phyloP scores from a whole-genome alignment of 345 rosid species.

The Crucihimalaya himalaica region DNA sequence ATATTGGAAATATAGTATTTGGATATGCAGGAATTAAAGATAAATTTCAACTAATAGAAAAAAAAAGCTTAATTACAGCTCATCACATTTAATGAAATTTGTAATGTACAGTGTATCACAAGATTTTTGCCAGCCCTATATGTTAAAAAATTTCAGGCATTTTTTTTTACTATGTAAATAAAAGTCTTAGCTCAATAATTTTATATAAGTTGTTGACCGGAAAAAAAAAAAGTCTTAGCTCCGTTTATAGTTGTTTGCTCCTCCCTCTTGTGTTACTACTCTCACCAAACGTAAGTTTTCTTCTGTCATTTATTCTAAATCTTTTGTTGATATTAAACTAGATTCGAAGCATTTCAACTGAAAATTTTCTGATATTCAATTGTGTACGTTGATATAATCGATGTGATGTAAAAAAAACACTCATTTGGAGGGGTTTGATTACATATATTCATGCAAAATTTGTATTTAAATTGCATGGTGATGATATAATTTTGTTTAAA shows the following conservation, averaged over 20 bases:
- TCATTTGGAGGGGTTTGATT: neutral
- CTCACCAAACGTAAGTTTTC: neutral
- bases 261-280: neutral
- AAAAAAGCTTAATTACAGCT: neutral
- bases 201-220: no score
- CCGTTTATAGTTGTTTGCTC: neutral
- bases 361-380: neutral
- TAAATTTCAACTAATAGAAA: neutral
- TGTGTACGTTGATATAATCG: neutral
- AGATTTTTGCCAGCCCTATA: neutral
- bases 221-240: neutral
- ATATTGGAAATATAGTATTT: neutral
- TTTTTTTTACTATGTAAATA: neutral
- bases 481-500: neutral
- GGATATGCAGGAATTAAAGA: neutral
- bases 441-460: neutral
- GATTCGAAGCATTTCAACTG: neutral
- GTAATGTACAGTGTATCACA: neutral
- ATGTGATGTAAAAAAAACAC: neutral
- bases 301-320: neutral
- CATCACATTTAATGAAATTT: neutral
- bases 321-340: neutral
- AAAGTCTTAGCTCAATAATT: neutral
- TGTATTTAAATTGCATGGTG: neutral
- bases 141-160: neutral